Percentiles rank a stretch among this genome's conserved stretches.
These are phyloP conservation scores for Trichoderma guizhouense DNA, from an alignment of 2,329 filamentous ascomycete species.

Conservation along the genomic window DNA sequence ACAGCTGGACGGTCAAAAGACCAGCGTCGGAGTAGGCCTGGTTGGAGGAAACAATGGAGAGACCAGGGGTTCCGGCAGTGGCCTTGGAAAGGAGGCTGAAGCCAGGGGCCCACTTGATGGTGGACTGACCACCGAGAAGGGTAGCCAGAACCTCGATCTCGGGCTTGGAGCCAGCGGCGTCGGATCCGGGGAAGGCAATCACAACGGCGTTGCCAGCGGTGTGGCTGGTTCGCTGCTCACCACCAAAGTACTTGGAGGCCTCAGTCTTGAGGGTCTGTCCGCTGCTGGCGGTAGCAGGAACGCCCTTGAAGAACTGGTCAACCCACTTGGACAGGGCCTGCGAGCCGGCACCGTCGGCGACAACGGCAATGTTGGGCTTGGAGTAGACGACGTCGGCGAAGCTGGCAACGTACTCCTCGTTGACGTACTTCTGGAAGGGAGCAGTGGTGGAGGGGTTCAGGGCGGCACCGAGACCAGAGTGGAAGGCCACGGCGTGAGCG, in stretches of 20 bases:
- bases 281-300: slow-evolving; percentile 53
- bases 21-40: slow-evolving; percentile 90
- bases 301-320: slow-evolving; percentile 80
- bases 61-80: slow-evolving; percentile 61
- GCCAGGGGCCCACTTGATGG: slow-evolving; percentile 92
- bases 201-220: slow-evolving; percentile 76
- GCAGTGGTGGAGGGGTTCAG: slow-evolving; percentile 69
- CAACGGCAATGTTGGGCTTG: slow-evolving; percentile 86
- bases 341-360: slow-evolving; percentile 82
- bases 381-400: slow-evolving; percentile 79
- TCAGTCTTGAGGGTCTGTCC: slow-evolving; percentile 54
- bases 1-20: slow-evolving; percentile 78
- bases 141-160: slow-evolving; percentile 83
- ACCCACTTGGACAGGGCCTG: slow-evolving; percentile 83
- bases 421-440: slow-evolving; percentile 76
- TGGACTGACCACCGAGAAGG: slow-evolving; percentile 84
- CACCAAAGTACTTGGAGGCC: slow-evolving; percentile 85
- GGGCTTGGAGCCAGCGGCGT: slow-evolving; percentile 78
- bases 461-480: slow-evolving; percentile 82
- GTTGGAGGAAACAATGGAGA: slow-evolving; percentile 71
- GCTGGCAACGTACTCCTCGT: slow-evolving; percentile 67
- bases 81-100: slow-evolving; percentile 89
- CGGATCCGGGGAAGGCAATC: slow-evolving; percentile 88
- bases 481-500: slow-evolving; percentile 84
- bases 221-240: slow-evolving; percentile 85